A percentile compares a stretch with the other conserved stretches of the same genome.
Conservation (phyloP, 2,329 filamentous ascomycete species). For the Dactylellina parvicollis region DNA sequence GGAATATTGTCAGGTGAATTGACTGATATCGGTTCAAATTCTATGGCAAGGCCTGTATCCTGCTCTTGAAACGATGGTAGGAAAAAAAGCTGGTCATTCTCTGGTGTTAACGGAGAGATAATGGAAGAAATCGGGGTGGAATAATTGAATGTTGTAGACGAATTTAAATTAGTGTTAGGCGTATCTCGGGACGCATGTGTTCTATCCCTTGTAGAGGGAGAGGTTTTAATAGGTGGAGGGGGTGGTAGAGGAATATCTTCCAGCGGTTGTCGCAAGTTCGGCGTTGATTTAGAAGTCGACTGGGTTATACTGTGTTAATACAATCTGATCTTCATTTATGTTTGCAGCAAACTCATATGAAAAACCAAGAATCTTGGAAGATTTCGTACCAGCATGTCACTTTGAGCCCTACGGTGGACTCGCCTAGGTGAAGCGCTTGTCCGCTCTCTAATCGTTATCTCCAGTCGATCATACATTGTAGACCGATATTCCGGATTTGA, state of each 20-base stretch:
- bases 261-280: constrained; percentile 13
- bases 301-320: not conserved
- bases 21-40: constrained; percentile 19
- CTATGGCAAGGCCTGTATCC: constrained; percentile 30
- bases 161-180: not conserved
- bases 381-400: constrained; percentile 11
- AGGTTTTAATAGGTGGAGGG: not conserved
- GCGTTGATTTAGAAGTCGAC: constrained; percentile 22
- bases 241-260: constrained; percentile 14
- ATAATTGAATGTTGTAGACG: not conserved
- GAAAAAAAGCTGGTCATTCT: constrained; percentile 23
- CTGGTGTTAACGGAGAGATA: constrained; percentile 24
- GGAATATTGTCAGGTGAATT: not conserved
- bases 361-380: not conserved
- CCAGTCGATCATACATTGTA: constrained; percentile 29
- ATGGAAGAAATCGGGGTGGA: not conserved
- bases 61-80: constrained; percentile 35
- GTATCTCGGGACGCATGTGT: not conserved
- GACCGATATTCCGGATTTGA: constrained; percentile 39
- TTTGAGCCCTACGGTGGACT: not conserved
- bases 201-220: not conserved
- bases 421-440: not conserved
- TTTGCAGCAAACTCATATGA: not conserved
- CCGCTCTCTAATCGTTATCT: constrained; percentile 40
- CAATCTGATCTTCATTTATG: not conserved